Base-by-base conservation (phyloP, 208 protist genomes). In the Wallacemonas sp. region DNA sequence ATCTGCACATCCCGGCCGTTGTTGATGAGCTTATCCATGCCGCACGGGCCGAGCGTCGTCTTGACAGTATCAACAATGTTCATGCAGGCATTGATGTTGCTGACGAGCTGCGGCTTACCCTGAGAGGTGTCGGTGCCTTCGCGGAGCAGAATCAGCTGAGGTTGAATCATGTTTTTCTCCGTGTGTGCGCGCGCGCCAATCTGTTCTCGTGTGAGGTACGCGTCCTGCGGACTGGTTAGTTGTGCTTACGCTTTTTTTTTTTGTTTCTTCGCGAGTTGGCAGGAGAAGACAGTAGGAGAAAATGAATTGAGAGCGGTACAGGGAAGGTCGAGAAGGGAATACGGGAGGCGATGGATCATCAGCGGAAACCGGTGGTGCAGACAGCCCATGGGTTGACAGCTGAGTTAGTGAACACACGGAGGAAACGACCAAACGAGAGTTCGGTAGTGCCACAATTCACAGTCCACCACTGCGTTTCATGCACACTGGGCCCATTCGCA, bases 21-120 rank as follows among this genome's bases (percentile, higher is more conserved):
- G 72, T 98, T 88, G 68, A 99, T 99, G 22, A 99, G 87, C 85
- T 99, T 99, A 78, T 99, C 99, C 98, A 99, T 99, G 33, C 99
- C 99, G 58, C 99, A 95, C 26, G 99, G 99, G 36, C 98, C 98
- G 42, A 98, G 86, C 9, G 95, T 98, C n/a, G 95, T 95, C 68
- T 96, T 97, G 21, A 98, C 85, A n/a, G 88, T 97, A 64, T 97
- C 92, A n/a, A 96, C 95, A 70, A 98, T 85, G 71, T 91, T 92
- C 62, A 91, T 85, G 89, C 98, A 99, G 12, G 99, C 99, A 77
- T 99, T 99, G 76, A 99, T 99, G 86, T 99, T 99, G 74, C 85
- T 97, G 68, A 99, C 97, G 15, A 99, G 76, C 87, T 99, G 99
- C 22, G 91, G 91, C 67, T 98, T 99, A 60, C 99, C 99, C 89